These are phyloP conservation scores for Acer saccharum DNA, from an alignment of 345 rosid species.

Conservation along the genomic window DNA sequence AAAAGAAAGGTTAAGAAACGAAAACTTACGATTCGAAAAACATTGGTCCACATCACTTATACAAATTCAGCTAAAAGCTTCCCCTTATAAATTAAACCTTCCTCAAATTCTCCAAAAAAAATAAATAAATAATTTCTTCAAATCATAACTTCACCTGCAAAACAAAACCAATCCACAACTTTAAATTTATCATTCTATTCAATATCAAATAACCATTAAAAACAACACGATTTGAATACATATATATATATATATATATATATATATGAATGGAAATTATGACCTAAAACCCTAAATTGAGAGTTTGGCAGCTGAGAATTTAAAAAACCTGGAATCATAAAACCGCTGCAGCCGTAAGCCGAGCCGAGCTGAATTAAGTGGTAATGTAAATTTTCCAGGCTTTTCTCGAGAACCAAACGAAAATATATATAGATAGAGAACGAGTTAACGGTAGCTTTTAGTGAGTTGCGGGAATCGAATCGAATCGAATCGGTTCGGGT, in stretches of 20 bases:
- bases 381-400: neutral
- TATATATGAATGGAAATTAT: neutral
- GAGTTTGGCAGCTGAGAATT: neutral
- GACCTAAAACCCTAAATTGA: conserved; percentile 10
- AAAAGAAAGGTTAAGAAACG: neutral
- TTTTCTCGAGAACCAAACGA: conserved; percentile 2
- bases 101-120: neutral
- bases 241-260: no score
- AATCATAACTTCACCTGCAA: conserved; percentile 17
- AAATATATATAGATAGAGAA: no score
- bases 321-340: neutral
- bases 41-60: conserved; percentile 84
- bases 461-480: no score
- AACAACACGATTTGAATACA: neutral
- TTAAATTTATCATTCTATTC: neutral
- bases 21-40: conserved; percentile 71
- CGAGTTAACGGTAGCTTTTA: no score
- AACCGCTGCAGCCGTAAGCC: neutral
- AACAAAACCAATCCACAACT: neutral
- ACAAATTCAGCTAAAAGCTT: conserved; percentile 14
- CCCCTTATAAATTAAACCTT: conserved; percentile 9
- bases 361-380: neutral
- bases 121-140: neutral
- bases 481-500: no score
- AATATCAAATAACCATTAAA: neutral